A percentile compares a stretch with the other conserved stretches of the same genome.
These are phyloP conservation scores for Phytopythium litorale DNA, from an alignment of 352 stramenopile species.

Conservation along the genomic window DNA sequence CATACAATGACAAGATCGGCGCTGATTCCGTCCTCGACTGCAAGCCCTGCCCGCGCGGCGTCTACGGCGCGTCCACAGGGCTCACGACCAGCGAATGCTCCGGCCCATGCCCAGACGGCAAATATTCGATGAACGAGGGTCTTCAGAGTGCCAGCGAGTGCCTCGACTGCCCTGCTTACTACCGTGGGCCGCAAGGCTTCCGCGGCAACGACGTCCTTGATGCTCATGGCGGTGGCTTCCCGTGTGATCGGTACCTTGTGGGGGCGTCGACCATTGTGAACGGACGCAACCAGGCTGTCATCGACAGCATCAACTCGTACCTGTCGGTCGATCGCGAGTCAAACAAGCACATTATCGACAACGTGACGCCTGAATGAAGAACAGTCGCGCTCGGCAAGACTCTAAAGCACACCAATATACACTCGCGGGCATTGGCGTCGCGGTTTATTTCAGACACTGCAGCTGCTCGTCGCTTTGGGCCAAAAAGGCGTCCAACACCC, in stretches of 20 bases:
- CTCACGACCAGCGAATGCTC: conserved; percentile 46
- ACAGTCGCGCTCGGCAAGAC: not conserved
- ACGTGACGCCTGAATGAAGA: conserved; percentile 1
- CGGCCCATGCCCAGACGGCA: conserved; percentile 57
- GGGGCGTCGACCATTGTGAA: conserved; percentile 37
- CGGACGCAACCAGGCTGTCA: conserved; percentile 14
- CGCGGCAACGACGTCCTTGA: conserved; percentile 46
- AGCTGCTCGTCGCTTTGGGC: not conserved
- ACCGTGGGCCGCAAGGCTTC: conserved; percentile 54
- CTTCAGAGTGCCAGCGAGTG: conserved; percentile 58
- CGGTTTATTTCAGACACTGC: not conserved
- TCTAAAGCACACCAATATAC: not conserved
- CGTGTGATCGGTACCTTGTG: conserved; percentile 52
- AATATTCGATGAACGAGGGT: conserved; percentile 59
- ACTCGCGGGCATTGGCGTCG: not conserved
- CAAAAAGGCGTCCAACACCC: not conserved
- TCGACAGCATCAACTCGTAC: conserved; percentile 1
- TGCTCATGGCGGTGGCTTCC: conserved; percentile 42
- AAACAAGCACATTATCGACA: conserved; percentile 3
- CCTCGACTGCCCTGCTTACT: conserved; percentile 45
- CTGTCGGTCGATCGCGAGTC: not conserved
- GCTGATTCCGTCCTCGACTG: conserved; percentile 59
- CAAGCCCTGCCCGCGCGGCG: conserved; percentile 58
- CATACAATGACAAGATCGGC: conserved; percentile 54
- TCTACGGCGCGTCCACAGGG: conserved; percentile 49